Conservation (phyloP, 2,329 filamentous ascomycete genomes). For the Trichoderma arundinaceum region DNA sequence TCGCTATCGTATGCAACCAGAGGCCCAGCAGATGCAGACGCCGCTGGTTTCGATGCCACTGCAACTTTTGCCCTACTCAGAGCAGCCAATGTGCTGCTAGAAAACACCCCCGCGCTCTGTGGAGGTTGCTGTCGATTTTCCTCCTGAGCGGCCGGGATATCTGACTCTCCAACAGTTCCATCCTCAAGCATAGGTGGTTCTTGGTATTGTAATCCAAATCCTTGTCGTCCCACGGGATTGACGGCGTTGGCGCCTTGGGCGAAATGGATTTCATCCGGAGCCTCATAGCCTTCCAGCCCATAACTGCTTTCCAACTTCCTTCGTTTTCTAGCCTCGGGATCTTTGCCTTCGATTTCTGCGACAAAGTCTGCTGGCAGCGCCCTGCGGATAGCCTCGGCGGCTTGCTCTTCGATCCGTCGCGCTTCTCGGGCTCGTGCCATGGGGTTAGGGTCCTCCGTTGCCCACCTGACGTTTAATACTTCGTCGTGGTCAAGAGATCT, state of each 20-base stretch:
- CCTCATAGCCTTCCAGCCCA: conserved; percentile 88
- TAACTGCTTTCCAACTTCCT: conserved; percentile 89
- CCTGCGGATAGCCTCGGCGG: conserved; percentile 87
- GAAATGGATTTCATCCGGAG: conserved; percentile 92
- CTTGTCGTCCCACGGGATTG: conserved; percentile 62
- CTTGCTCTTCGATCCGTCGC: conserved; percentile 88
- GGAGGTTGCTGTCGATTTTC: conserved; percentile 49
- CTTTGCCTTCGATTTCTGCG: conserved; percentile 89
- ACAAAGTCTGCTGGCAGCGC: conserved; percentile 90
- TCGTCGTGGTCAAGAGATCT: conserved; percentile 82
- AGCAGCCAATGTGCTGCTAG: conserved; percentile 79
- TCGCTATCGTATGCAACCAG: conserved; percentile 91
- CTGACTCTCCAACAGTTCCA: conserved; percentile 54
- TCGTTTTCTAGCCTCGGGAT: conserved; percentile 84
- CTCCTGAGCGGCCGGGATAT: conserved; percentile 37
- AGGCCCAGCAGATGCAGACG: conserved; percentile 65
- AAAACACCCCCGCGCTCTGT: conserved; percentile 71
- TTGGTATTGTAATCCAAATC: conserved; percentile 68
- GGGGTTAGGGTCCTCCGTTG: conserved; percentile 94
- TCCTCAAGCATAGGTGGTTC: conserved; percentile 63
- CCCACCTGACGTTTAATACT: conserved; percentile 95
- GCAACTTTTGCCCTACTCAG: conserved; percentile 65
- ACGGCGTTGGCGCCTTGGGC: conserved; percentile 75
- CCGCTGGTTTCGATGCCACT: conserved; percentile 60
- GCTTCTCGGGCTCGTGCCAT: conserved; percentile 93